Evolutionary conservation across 768 basidiomycete genomes (phyloP).

Genomic region (Paxillus involutus): DNA sequence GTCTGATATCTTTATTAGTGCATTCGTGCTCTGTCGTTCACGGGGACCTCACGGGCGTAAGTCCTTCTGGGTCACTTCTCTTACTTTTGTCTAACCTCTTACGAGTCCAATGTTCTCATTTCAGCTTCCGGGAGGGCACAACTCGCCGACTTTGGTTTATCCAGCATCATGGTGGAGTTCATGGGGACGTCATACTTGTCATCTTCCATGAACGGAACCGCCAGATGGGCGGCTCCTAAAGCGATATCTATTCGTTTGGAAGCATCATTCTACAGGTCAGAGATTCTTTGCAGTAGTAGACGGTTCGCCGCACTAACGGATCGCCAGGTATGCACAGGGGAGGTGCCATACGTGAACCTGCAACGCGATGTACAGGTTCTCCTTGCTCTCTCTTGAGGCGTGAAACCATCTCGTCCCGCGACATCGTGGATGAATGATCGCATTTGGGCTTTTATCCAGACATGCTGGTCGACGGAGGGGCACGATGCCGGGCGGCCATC

Average conservation of each 20-base stretch:
- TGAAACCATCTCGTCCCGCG: constrained; percentile 1
- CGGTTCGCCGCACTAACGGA: neutral
- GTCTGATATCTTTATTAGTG: constrained; percentile 2
- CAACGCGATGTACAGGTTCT: constrained; percentile 10
- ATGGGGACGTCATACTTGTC: constrained; percentile 12
- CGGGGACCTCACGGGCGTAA: constrained; percentile 18
- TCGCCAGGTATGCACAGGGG: constrained; percentile 6
- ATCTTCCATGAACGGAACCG: constrained; percentile 24
- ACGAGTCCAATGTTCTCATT: constrained; percentile 44
- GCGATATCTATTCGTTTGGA: constrained; percentile 11
- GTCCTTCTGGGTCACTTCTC: neutral
- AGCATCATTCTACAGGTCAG: constrained; percentile 31
- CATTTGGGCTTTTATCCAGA: constrained; percentile 7
- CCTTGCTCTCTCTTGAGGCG: constrained; percentile 3
- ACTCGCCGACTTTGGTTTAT: constrained; percentile 46
- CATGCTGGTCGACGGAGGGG: constrained; percentile 6
- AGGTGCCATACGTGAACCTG: constrained; percentile 10
- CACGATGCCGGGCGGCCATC: neutral
- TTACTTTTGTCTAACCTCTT: neutral
- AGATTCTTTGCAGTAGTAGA: constrained; percentile 8
- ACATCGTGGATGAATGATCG: neutral
- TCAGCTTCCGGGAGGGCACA: constrained; percentile 34
- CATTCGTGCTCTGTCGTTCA: constrained; percentile 19
- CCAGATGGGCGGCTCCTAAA: constrained; percentile 45
- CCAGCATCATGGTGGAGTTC: constrained; percentile 10